Percentiles rank a stretch among this genome's conserved stretches.
phyloP scores from a whole-genome alignment of 2,329 filamentous ascomycete species.

The Bisporella sp. region DNA sequence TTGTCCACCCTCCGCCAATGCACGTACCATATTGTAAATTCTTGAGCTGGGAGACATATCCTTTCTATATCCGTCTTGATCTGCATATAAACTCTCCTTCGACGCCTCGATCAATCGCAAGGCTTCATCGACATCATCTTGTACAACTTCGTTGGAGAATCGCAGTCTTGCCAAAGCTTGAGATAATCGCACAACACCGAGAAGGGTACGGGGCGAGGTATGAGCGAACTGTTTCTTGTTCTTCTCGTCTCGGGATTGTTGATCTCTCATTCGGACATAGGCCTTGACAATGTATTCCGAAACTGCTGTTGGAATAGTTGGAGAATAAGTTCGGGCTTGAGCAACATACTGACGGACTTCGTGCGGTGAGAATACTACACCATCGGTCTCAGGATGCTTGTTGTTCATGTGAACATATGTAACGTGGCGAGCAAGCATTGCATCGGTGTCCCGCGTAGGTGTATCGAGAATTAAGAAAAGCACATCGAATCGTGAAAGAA shows the following conservation, averaged over 20 bases:
- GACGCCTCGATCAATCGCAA: constrained; percentile 85
- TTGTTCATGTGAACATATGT: constrained; percentile 97
- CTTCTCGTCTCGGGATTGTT: constrained; percentile 86
- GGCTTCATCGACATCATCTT: constrained; percentile 94
- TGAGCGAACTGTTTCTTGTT: constrained; percentile 90
- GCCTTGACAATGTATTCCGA: constrained; percentile 97
- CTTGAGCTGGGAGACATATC: constrained; percentile 77
- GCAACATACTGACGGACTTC: constrained; percentile 97
- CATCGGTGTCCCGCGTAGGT: constrained; percentile 80
- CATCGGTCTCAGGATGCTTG: constrained; percentile 73
- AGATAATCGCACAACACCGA: constrained; percentile 86
- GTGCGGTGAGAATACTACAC: constrained; percentile 79
- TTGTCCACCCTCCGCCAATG: constrained; percentile 78
- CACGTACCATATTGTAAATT: constrained; percentile 92
- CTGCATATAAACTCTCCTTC: constrained; percentile 81
- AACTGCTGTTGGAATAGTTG: constrained; percentile 74
- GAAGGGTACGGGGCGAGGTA: constrained; percentile 85
- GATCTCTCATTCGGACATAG: constrained; percentile 88
- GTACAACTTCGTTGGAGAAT: constrained; percentile 77
- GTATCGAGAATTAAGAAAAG: constrained; percentile 96
- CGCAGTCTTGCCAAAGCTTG: constrained; percentile 89
- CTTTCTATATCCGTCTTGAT: constrained; percentile 51
- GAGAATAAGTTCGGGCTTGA: constrained; percentile 82
- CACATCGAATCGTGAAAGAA: constrained; percentile 94
- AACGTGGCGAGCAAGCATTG: constrained; percentile 91